Base-by-base conservation (phyloP, 2,329 filamentous ascomycete genomes). In the Talaromyces sp. region DNA sequence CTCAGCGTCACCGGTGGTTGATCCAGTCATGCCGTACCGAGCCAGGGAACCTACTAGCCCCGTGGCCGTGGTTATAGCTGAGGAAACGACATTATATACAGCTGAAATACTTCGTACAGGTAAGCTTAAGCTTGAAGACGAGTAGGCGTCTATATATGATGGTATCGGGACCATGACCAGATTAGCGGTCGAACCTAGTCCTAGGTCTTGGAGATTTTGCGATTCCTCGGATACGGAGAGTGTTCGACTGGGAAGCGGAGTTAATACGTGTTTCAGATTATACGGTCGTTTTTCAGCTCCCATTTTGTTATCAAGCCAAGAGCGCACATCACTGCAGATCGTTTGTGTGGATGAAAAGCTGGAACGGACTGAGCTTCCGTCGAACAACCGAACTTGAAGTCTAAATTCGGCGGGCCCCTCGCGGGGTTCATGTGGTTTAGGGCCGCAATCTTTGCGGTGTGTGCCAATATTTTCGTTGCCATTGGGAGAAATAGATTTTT, bases 191-290 rank as follows among this genome's bases (percentile, higher is more conserved):
- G 92, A 91, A 0, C 85, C 81, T 0, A 96, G 78, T 1, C 86
- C 89, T 7, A 96, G 80, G 4, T 89, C 86, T 13, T 79, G 75
- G 0, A 97, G 79, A 0, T 81, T 79, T 58, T 86, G 78, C 32
- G 79, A 80, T 71, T 97, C 93, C 57, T 97, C 91, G 0, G 83
- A 80, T 4, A 86, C 82, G 30, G 88, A 86, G 52, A 97, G 86
- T 9, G 82, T 84, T 57, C 84, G 85, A 68, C 87, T 94, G 1
- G 91, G 90, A 17, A 85, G 75, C 0, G 92, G 92, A 0, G 89
- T 86, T 2, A 95, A 80, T 32, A 97, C 86, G 43, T 95, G 85
- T 66, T 91, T 91, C 75, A 97, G 92, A 11, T 82, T 88, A 71
- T 91, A 97, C 0, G 91, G 89, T 11, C 79, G 70, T 27, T 80